phyloP scores from a whole-genome alignment of 2,329 filamentous ascomycete species.

The Fusarium goolgardi region DNA sequence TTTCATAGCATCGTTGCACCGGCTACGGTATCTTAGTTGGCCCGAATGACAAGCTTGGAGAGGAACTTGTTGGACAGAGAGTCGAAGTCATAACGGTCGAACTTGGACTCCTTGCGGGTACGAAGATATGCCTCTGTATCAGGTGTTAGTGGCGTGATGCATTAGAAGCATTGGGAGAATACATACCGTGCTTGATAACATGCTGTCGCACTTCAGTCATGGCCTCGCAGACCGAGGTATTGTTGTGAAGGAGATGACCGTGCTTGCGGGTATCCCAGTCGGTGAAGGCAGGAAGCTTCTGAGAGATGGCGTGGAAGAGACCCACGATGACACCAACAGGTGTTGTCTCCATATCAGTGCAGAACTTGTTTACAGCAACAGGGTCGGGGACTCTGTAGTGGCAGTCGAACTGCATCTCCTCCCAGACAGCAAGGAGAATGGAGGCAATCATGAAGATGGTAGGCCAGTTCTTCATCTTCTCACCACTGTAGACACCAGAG shows the following conservation, averaged over 20 bases:
- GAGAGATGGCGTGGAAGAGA: conserved; percentile 96
- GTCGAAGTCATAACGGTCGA: conserved; percentile 93
- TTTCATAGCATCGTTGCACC: conserved; percentile 30
- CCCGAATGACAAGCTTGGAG: conserved; percentile 94
- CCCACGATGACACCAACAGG: conserved; percentile 97
- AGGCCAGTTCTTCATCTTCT: conserved; percentile 98
- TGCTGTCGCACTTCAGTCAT: conserved; percentile 96
- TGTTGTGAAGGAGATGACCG: conserved; percentile 89
- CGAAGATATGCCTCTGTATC: conserved; percentile 84
- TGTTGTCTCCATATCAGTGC: conserved; percentile 94
- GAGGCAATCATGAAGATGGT: conserved; percentile 98
- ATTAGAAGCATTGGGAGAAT: background rate
- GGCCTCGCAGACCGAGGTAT: conserved; percentile 90
- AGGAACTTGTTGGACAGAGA: conserved; percentile 97
- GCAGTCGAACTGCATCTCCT: conserved; percentile 99
- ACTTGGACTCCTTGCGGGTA: conserved; percentile 81
- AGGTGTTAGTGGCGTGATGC: conserved; percentile 39
- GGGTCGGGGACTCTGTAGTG: conserved; percentile 93
- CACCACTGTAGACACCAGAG: conserved; percentile 97
- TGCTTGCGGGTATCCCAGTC: conserved; percentile 96
- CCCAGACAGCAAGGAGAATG: conserved; percentile 93
- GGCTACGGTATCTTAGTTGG: conserved; percentile 69
- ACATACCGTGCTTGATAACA: conserved; percentile 92
- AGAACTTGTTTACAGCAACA: conserved; percentile 90
- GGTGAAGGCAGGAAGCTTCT: conserved; percentile 90